Evolutionary conservation across 2,329 filamentous ascomycete genomes (phyloP).

Genomic region (Hyphodiscus sp.): DNA sequence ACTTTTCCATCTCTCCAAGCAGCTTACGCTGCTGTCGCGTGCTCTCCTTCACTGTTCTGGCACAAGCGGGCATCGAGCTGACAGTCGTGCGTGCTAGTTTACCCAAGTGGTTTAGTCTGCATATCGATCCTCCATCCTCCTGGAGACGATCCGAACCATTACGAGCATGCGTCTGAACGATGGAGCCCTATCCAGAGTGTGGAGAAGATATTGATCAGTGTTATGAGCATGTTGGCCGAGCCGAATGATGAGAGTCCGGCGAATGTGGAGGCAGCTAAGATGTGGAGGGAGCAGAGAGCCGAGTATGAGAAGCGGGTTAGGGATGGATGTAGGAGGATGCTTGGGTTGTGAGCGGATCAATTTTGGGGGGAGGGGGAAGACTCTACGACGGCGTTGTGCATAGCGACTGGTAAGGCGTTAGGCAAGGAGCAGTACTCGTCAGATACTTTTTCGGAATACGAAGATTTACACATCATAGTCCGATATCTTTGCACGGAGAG

Average conservation of each 20-base stretch:
- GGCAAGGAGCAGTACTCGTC: not conserved
- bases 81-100: constrained; percentile 51
- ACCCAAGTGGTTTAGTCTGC: constrained; percentile 85
- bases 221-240: constrained; percentile 98
- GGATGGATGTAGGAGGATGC: constrained; percentile 69
- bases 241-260: constrained; percentile 96
- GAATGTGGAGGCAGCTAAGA: constrained; percentile 91
- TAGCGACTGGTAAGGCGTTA: not conserved
- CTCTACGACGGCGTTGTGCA: not conserved
- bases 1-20: constrained; percentile 20
- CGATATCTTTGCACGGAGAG: not conserved
- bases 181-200: constrained; percentile 97
- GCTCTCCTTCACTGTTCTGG: no score
- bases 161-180: constrained; percentile 90
- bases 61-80: not conserved
- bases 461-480: not conserved
- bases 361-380: no score
- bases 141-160: constrained; percentile 96
- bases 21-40: not conserved
- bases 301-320: constrained; percentile 86
- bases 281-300: constrained; percentile 79
- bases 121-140: constrained; percentile 97
- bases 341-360: constrained; percentile 55
- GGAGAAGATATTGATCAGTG: constrained; percentile 92
- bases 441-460: not conserved